Evolutionary conservation across 768 basidiomycete species (phyloP).

Genomic region (Gloeopeniophorella convolvens): DNA sequence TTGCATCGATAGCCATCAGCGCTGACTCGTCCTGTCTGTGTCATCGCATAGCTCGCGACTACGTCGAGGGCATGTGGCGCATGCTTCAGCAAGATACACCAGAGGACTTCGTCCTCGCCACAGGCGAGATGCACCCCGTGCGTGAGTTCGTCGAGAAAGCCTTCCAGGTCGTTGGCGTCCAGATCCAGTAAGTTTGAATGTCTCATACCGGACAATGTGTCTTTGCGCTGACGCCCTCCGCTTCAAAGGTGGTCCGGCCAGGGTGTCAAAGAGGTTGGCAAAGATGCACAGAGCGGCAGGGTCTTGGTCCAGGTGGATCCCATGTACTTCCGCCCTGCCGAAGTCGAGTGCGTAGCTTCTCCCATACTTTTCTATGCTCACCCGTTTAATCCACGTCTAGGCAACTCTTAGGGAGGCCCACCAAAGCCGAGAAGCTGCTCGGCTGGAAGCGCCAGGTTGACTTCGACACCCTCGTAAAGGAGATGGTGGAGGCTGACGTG

Average conservation of each 20-base stretch:
- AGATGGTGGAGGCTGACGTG: slow-evolving; percentile 88
- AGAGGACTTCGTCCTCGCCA: slow-evolving; percentile 92
- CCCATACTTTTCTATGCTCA: neutral
- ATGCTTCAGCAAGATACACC: slow-evolving; percentile 84
- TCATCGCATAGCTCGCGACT: slow-evolving; percentile 57
- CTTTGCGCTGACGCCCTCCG: slow-evolving; percentile 10
- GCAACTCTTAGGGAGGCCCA: slow-evolving; percentile 78
- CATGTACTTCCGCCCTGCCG: slow-evolving; percentile 89
- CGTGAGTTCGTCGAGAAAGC: slow-evolving; percentile 90
- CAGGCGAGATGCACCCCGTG: slow-evolving; percentile 93
- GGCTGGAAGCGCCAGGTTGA: slow-evolving; percentile 87
- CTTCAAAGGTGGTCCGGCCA: slow-evolving; percentile 63
- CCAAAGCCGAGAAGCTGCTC: slow-evolving; percentile 82
- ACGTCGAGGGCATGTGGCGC: slow-evolving; percentile 97
- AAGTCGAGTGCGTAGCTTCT: slow-evolving; percentile 72
- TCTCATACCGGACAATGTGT: neutral
- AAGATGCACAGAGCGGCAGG: slow-evolving; percentile 60
- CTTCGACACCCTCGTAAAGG: slow-evolving; percentile 79
- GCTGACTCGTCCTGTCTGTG: neutral
- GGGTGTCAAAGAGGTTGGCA: slow-evolving; percentile 73
- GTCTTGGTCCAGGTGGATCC: slow-evolving; percentile 81
- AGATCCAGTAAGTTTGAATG: slow-evolving; percentile 47
- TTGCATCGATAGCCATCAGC: neutral
- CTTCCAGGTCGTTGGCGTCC: slow-evolving; percentile 60
- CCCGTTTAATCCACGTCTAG: slow-evolving; percentile 32